Conservation (phyloP, 306 rosid genomes). For the Quercus alba region DNA sequence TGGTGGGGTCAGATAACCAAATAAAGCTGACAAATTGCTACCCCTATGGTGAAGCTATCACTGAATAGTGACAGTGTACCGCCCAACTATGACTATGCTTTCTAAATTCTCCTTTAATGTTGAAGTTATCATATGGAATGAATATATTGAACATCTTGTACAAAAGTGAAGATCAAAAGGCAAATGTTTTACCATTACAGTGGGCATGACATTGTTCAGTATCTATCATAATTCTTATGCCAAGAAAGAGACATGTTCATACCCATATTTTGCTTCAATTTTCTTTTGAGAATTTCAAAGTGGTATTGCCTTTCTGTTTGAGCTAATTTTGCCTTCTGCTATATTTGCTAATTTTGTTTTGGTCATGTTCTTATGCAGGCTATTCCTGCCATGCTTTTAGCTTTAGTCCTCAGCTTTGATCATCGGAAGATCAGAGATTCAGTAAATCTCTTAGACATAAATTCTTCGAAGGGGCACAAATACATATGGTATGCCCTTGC, state of each 20-base stretch:
- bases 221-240: background rate
- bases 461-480: slow-evolving; percentile 89
- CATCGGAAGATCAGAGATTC: slow-evolving; percentile 73
- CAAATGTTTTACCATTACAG: background rate
- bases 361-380: slow-evolving; percentile 49
- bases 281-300: background rate
- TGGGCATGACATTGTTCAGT: background rate
- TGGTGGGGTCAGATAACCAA: background rate
- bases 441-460: slow-evolving; percentile 61
- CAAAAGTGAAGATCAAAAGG: background rate
- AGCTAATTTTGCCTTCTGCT: background rate
- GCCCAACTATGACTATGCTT: background rate
- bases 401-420: slow-evolving; percentile 90
- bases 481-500: slow-evolving; percentile 97
- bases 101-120: background rate
- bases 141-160: background rate
- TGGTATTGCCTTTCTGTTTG: background rate
- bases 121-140: background rate
- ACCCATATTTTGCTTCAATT: background rate
- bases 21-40: background rate
- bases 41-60: background rate
- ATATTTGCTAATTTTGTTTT: background rate
- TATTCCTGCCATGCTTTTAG: slow-evolving; percentile 94
- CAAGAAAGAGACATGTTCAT: background rate
- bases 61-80: background rate